Base-by-base conservation (phyloP, 805 yeast species). In the Nakazawaea ishiwadae region DNA sequence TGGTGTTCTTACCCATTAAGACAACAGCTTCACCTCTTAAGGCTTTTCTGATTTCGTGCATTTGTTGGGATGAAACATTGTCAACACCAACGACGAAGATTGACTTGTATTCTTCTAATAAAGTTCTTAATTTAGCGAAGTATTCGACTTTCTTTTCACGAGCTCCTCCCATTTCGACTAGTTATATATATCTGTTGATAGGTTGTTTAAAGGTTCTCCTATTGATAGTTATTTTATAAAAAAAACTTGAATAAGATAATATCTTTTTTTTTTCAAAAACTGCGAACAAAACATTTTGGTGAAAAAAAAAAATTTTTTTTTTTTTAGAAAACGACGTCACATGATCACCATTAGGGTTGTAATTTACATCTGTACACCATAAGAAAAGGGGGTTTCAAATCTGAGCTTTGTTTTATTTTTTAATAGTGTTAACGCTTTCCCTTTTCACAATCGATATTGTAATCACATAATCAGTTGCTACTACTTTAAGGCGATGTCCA, bases 1-100 rank as follows among this genome's bases (percentile, higher is more conserved):
- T 91, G 81, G 99, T 93, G 96, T 93, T 93, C 86, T 93, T 93
- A 79, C 99, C 99, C 99, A 93, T 93, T 65, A 93, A 77, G 58
- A 93, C 90, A 58, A 86, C 93, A 65, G 93, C 99, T 49, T 81
- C 84, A 58, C 88, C 86, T 79, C 99, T 89, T 65, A 93, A 83
- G 55, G 88, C 73, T 81, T 85, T 89, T 85, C 99, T 89, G 79
- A 89, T 81, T 81, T 93, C 96, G 79, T 93, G 99, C 96, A 93
- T 90, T 79, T 93, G 99, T 81, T 93, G 99, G 60, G 99, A 93
- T 56, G 98, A 87, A 68, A 93, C 99, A 81, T 93, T 93, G 79
- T 93, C 99, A 62, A 93, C 97, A 75, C 98, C 98, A 68, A 93
- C 98, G 60, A 93, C 72, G 91, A 93, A 93, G 80, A 91, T 79